Evolutionary conservation across 345 rosid species (phyloP).

Genomic region (Geranium brycei): DNA sequence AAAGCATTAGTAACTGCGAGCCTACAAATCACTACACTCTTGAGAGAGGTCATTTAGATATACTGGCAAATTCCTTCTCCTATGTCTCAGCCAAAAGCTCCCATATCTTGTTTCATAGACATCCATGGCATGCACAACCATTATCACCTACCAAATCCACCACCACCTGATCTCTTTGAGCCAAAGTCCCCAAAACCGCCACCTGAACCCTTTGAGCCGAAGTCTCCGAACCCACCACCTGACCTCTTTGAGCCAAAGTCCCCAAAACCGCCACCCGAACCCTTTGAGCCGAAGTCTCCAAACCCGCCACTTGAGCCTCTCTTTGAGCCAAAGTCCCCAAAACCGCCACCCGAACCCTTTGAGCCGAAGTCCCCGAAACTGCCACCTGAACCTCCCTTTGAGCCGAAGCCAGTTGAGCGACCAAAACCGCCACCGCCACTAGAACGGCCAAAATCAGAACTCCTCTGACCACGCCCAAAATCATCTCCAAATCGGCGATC

Average conservation of each 20-base stretch:
- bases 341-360: background rate
- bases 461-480: background rate
- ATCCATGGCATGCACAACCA: too few relatives aligned
- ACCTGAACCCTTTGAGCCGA: too few relatives aligned
- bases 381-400: background rate
- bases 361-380: background rate
- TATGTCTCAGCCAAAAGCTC: too few relatives aligned
- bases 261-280: background rate
- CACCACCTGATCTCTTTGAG: too few relatives aligned
- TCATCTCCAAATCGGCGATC: background rate
- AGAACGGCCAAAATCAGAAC: background rate
- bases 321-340: background rate
- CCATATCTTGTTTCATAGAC: too few relatives aligned
- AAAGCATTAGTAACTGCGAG: too few relatives aligned
- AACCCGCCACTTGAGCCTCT: background rate
- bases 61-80: too few relatives aligned
- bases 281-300: background rate
- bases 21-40: too few relatives aligned
- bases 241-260: background rate
- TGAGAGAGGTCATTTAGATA: too few relatives aligned
- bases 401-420: too few relatives aligned
- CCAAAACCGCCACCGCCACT: too few relatives aligned
- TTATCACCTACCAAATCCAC: background rate
- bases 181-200: too few relatives aligned
- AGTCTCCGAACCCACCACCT: background rate